Evolutionary conservation across 495 filamentous ascomycete genomes (phyloP), one percentile per base, ranked within the genome.

Genomic region (Xylaria telfairii): DNA sequence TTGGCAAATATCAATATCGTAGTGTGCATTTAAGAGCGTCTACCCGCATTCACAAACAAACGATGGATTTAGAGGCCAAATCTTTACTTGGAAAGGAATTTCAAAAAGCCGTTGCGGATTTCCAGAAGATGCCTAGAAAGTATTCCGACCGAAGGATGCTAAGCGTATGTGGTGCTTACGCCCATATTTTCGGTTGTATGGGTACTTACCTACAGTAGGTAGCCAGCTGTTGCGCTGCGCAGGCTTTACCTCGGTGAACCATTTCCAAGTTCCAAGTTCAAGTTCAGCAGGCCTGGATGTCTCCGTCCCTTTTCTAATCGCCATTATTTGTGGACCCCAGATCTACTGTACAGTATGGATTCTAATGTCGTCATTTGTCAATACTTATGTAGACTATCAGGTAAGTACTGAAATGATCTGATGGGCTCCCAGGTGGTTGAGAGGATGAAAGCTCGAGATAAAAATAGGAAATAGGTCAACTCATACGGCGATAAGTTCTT

Each of bases 281-380:
- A 21, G 6, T 37, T 1, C 3, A 32, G 53, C 19, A 46, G 41
- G 15, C 19, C 10, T 17, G 39, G 42, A 51, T 37, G 28, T 46
- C 44, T 24, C 44, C 62, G 28, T 66, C 64, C 28, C 64, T 28
- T 53, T 49, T 66, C 54, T 37, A 0, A 28, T 49, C 42, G n/a
- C 19, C 21, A 46, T 64, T 64, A 41, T 34, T 17, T 49, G 26
- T 65, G 62, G 64, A 7, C 21, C 47, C 32, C 34, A 54, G 49
- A 66, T 66, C 49, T 24, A n/a, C n/a, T n/a, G n/a, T n/a, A n/a
- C n/a, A n/a, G n/a, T n/a, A 30, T 42, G 64, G 30, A 32, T 21
- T 66, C 24, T 51, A 4, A 49, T 54, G 46, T 54, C 64, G 64
- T 53, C 47, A 53, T 54, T 54, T 66, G 46, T 53, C 47, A 66